Evolutionary conservation across 345 rosid genomes (phyloP), one percentile per base, ranked within the genome.

Genomic region (Nephelium lappaceum): DNA sequence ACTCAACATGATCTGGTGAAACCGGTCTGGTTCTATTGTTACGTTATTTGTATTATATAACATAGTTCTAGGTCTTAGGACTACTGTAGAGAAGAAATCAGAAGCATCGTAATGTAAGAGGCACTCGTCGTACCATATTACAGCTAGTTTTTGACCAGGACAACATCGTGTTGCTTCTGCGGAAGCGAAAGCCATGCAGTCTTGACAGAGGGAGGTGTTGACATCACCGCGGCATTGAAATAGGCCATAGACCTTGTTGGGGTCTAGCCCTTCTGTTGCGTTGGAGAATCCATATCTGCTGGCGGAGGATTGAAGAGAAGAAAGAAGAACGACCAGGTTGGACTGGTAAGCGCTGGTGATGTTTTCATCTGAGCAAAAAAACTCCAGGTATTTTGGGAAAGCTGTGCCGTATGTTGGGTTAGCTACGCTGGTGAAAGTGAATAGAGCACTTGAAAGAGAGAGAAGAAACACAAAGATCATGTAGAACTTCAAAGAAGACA

Each of bases 71-170:
- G 63, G 49, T 1, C 0, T 0, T 0, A 0, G 0, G 8, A 5
- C 8, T 47, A 38, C 14, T 64, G 49, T 51, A 11, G 82, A 67
- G 24, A 79, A 24, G 62, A 53, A 58, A 49, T 49, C 14, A 3
- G n/a, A 12, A 8, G 36, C 36, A 31, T 31, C 3, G 36, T 31
- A 87, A 14, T 87, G 79, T 36, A 88, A 0, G 81, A 75, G 67
- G 74, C 93, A 90, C 71, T 78, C 70, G 6, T 87, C 87, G 71
- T 69, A 87, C 86, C 84, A 86, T 53, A 89, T 27, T 1, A 81
- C 81, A 6, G 88, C 53, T 53, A 18, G 45, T 72, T 78, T 87
- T 43, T 80, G 69, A 45, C 7, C 25, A 0, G 85, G 86, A 73
- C 96, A 89, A 11, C 8, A 27, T 2, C 42, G 41, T 8, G 47